Evolutionary conservation across 495 filamentous ascomycete species (phyloP), one percentile per base, ranked within the genome.

Genomic region (Tuber brumale): DNA sequence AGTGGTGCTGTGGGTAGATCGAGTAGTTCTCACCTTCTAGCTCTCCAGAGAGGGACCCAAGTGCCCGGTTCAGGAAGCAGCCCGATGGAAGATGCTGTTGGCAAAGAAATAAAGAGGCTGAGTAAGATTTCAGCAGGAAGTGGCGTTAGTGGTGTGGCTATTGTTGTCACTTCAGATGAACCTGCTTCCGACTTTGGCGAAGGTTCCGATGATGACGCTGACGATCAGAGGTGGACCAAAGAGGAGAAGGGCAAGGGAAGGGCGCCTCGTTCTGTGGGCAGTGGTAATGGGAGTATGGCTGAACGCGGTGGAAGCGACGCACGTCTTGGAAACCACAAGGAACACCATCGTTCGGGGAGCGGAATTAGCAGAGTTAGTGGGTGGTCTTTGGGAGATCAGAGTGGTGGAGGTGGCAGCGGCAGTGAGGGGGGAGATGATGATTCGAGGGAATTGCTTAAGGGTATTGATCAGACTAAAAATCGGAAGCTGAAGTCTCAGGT

Each of bases 81-180:
- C 23, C 74, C 81, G 43, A 69, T 77, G 41, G 80, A 81, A 66
- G 81, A 82, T 48, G 79, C 79, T 48, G 72, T 82, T 57, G 42
- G 77, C 21, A 81, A 76, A 41, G 81, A 82, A 39, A 35, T 82
- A 44, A 82, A 70, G 57, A 79, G 81, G 43, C 72, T 82, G 41
- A 82, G 81, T 70, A 82, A 82, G 70, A 82, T 82, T 41, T 82
- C 81, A 18, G 81, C 81, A 41, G 81, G 81, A 69, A 82, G 81
- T 74, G 81, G 81, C 14, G 48, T 81, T 66, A 82, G 81, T 41
- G 81, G 80, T 27, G 75, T 82, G n/a, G 81, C 81, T 21, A 81
- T 82, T 70, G 77, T 82, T 69, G 76, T 82, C 66, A 82, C 81
- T 37, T 66, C 81, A 69, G 81, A 82, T 73, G 81, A 75, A 27